A percentile compares a stretch with the other conserved stretches of the same genome.
phyloP scores from a whole-genome alignment of 768 basidiomycete species.

The Glaciozyma antarctica region DNA sequence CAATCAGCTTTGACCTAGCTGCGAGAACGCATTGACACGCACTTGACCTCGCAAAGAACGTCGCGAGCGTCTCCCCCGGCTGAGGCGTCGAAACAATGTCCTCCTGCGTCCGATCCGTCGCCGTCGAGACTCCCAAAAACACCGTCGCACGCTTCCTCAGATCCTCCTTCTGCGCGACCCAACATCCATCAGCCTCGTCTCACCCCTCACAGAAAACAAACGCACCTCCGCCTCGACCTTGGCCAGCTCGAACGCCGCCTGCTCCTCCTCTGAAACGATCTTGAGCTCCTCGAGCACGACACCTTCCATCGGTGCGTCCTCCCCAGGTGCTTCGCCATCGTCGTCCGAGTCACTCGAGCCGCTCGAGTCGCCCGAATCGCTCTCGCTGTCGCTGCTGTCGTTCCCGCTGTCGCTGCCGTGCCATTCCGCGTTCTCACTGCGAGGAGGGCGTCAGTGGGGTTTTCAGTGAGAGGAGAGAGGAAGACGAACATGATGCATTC shows the following conservation, averaged over 20 bases:
- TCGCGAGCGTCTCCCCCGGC: constrained; percentile 71
- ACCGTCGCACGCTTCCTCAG: constrained; percentile 45
- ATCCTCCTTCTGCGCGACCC: constrained; percentile 36
- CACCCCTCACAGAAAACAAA: not conserved
- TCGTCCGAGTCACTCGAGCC: constrained; percentile 32
- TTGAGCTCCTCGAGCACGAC: constrained; percentile 32
- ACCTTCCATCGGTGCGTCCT: constrained; percentile 34
- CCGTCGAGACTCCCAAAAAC: constrained; percentile 54
- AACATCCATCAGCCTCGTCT: constrained; percentile 5
- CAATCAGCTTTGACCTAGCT: not conserved
- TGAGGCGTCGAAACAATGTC: constrained; percentile 68
- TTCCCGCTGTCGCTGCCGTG: constrained; percentile 48
- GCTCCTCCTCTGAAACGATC: constrained; percentile 30
- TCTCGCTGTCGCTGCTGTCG: constrained; percentile 39
- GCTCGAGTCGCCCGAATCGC: constrained; percentile 47
- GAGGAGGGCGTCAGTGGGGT: not conserved
- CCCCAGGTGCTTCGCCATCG: constrained; percentile 34
- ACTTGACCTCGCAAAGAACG: constrained; percentile 75
- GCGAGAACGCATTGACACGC: constrained; percentile 36
- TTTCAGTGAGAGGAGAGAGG: not conserved
- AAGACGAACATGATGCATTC: constrained; percentile 56
- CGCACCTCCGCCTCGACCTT: constrained; percentile 16
- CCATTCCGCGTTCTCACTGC: constrained; percentile 44
- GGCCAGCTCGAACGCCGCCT: constrained; percentile 20
- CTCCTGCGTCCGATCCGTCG: constrained; percentile 52